A percentile compares a stretch with the other conserved stretches of the same genome.
Conservation (phyloP, 139 green algal genomes). For the Asterochloris erici region DNA sequence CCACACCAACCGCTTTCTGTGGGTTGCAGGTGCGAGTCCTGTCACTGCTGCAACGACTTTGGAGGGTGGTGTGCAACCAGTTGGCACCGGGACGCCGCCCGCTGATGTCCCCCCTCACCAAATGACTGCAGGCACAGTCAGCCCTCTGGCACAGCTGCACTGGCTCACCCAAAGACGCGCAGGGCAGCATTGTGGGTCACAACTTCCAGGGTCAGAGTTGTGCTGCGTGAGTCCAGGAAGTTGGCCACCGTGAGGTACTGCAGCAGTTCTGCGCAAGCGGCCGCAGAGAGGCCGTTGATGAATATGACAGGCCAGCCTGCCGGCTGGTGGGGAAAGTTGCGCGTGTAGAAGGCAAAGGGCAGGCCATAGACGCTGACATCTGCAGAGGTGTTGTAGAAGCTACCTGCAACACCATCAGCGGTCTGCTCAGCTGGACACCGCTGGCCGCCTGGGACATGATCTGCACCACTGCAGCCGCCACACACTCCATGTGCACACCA, state of each 20-base stretch:
- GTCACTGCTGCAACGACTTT: too few species aligned
- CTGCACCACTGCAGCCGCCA: too few species aligned
- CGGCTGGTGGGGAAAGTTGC: not conserved
- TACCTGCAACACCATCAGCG: not conserved
- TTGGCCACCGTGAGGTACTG: conserved; percentile 1
- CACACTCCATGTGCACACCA: too few species aligned
- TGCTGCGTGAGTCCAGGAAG: conserved; percentile 1
- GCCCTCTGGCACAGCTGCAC: not conserved
- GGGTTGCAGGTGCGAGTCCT: too few species aligned
- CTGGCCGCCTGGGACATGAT: too few species aligned
- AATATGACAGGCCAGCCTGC: conserved; percentile 8
- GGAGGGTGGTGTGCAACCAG: too few species aligned
- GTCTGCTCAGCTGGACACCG: too few species aligned
- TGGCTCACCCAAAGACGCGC: conserved; percentile 14
- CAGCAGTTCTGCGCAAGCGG: not conserved
- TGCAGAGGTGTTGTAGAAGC: conserved; percentile 15
- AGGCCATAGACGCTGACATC: not conserved
- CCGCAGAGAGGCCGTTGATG: not conserved
- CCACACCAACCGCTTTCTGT: too few species aligned
- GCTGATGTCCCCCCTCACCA: too few species aligned
- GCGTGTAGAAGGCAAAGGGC: not conserved
- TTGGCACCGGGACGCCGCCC: too few species aligned
- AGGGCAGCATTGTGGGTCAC: conserved; percentile 1
- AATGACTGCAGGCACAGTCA: too few species aligned
- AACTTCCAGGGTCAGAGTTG: not conserved